phyloP scores from a whole-genome alignment of 2,329 filamentous ascomycete genomes.

The Corinectria fuckeliana region DNA sequence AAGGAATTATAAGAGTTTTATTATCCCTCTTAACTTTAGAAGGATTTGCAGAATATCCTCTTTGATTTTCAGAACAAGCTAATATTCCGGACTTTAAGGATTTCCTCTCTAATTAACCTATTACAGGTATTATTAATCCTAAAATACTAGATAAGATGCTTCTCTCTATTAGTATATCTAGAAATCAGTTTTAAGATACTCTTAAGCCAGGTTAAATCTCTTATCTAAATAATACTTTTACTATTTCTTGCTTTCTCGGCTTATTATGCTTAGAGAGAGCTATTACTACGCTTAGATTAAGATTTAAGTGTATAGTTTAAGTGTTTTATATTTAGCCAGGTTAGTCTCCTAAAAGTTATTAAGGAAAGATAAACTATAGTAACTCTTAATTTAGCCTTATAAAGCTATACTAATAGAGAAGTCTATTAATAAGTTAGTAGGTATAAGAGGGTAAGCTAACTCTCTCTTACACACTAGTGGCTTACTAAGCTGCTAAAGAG shows the following conservation, averaged over 20 bases:
- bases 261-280: slow-evolving; percentile 1
- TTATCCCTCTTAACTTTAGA: slow-evolving; percentile 13
- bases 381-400: background rate
- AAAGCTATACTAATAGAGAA: slow-evolving; percentile 9
- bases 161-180: background rate
- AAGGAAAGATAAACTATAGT: background rate
- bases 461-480: background rate
- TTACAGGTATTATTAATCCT: slow-evolving; percentile 14
- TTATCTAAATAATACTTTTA: background rate
- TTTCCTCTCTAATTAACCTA: slow-evolving; percentile 7
- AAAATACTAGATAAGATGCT: slow-evolving; percentile 1
- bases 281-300: background rate
- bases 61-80: background rate
- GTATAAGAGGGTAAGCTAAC: background rate
- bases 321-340: slow-evolving; percentile 9
- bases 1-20: slow-evolving; percentile 7
- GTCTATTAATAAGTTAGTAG: slow-evolving; percentile 2
- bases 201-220: background rate
- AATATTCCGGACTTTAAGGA: slow-evolving; percentile 2
- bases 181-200: background rate
- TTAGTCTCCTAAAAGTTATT: background rate
- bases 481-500: background rate
- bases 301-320: background rate
- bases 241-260: slow-evolving; percentile 2
- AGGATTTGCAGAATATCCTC: slow-evolving; percentile 11